Evolutionary conservation across 208 protist genomes (phyloP), one percentile per base, ranked within the genome.

Genomic region (Acanthamoeba royreba): DNA sequence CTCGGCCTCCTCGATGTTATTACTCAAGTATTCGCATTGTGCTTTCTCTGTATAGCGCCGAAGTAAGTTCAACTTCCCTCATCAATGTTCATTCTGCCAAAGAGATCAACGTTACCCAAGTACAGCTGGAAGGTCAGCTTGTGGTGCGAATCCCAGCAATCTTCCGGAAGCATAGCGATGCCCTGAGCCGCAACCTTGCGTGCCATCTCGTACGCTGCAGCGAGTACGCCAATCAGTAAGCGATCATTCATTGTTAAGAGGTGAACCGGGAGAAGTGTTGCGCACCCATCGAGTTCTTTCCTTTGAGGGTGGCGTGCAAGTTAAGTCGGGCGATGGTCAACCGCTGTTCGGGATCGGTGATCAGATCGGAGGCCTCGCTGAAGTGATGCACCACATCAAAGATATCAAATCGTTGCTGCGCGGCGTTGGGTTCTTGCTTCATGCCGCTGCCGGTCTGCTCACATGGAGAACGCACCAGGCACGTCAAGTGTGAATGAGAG

Each of bases 1-100:
- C 46, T 74, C 49, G 15, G 85, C 85, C 13, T 33, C 53, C 9
- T 91, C 85, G 35, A 72, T 35, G 42, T 91, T 91, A 22, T 72
- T 91, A 43, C 85, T 46, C 85, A 91, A 43, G 55, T 91, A 91
- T 28, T 91, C 85, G 55, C 85, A 91, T 52, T 74, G 49, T n/a
- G 85, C 85, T 25, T 35, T 19, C 85, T 91, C 85, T 91, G 45
- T 53, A 38, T 28, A 38, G 19, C 25, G n/a, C 19, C 9, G 1
- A 43, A 55, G 40, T 8, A 52, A n/a, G n/a, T n/a, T n/a, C n/a
- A n/a, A n/a, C n/a, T n/a, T n/a, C n/a, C n/a, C n/a, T n/a, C n/a
- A n/a, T n/a, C n/a, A n/a, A n/a, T n/a, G n/a, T 31, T 11, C 35
- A 40, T 19, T 31, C 15, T 43, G n/a, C 17, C 31, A 11, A 79